Percentiles rank a stretch among this genome's conserved stretches.
Evolutionary conservation across 208 protist species (phyloP).

Genomic region (Strigomonas culicis): DNA sequence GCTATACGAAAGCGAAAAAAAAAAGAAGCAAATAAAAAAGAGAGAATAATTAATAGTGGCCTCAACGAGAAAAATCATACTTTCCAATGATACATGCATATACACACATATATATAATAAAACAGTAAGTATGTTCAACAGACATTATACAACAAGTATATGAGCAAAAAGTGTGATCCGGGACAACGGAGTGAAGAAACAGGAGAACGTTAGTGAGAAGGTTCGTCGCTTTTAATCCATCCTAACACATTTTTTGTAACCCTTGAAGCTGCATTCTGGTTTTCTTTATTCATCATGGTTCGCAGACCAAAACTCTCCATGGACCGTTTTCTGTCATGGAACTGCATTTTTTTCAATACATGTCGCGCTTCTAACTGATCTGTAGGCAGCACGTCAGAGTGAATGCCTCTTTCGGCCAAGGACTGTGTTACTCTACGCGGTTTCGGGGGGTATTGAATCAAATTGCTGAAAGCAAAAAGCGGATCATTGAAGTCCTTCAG

Average conservation of each 20-base stretch:
- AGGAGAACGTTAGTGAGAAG: neutral
- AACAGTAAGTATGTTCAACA: neutral
- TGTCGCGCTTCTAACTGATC: conserved; percentile 81
- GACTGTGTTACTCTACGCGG: conserved; percentile 36
- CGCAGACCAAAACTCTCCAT: conserved; percentile 68
- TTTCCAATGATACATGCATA: neutral
- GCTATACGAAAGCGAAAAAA: neutral
- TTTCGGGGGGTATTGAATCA: conserved; percentile 43
- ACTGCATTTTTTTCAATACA: conserved; percentile 69
- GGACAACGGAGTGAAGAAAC: neutral
- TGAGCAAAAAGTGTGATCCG: neutral
- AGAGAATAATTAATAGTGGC: neutral
- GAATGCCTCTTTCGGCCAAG: conserved; percentile 64
- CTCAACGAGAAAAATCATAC: neutral
- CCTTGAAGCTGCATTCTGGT: conserved; percentile 61
- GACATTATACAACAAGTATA: neutral
- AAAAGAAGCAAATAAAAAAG: conserved; percentile 16
- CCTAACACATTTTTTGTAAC: conserved; percentile 83
- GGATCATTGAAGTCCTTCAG: conserved; percentile 52
- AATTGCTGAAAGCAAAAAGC: conserved; percentile 29
- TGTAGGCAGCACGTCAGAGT: conserved; percentile 42
- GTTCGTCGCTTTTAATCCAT: conserved; percentile 50
- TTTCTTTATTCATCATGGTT: conserved; percentile 48
- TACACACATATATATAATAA: neutral
- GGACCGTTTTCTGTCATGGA: conserved; percentile 59